A percentile compares a stretch with the other conserved stretches of the same genome.
Conservation (phyloP, 768 basidiomycete species). For the Trametes meyenii region DNA sequence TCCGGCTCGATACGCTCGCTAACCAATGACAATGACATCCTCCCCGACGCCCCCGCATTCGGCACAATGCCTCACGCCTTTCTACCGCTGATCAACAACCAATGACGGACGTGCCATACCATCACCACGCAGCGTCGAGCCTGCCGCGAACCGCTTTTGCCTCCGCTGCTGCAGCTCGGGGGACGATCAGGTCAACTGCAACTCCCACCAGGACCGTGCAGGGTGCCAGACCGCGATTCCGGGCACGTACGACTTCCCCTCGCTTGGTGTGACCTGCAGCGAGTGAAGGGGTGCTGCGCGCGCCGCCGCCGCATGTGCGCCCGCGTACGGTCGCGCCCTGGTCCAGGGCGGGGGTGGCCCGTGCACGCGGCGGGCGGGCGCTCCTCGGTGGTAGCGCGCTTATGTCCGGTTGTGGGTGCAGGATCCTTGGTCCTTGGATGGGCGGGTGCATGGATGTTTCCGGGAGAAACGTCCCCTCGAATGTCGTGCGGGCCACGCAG, state of each 20-base stretch:
- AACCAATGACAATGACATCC: slow-evolving; percentile 4
- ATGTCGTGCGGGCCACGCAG: slow-evolving; percentile 11
- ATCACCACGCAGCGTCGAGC: slow-evolving; percentile 44
- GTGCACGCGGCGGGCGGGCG: slow-evolving; percentile 11
- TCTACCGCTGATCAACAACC: slow-evolving; percentile 4
- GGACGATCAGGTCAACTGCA: slow-evolving; percentile 51
- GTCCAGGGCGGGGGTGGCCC: slow-evolving; percentile 11
- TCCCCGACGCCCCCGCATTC: background rate
- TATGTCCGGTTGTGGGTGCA: slow-evolving; percentile 22
- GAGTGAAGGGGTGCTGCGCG: slow-evolving; percentile 12
- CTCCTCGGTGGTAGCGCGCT: slow-evolving; percentile 19
- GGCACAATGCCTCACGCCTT: background rate
- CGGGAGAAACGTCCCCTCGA: slow-evolving; percentile 11
- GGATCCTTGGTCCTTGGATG: background rate
- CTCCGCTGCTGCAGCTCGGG: slow-evolving; percentile 47
- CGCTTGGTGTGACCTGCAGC: slow-evolving; percentile 37
- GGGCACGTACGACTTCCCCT: slow-evolving; percentile 49
- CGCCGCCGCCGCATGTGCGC: slow-evolving; percentile 13
- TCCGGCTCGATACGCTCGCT: slow-evolving; percentile 8
- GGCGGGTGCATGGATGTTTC: background rate
- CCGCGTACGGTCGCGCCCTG: slow-evolving; percentile 10
- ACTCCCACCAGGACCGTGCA: slow-evolving; percentile 50
- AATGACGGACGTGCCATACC: background rate
- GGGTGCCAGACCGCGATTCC: slow-evolving; percentile 49
- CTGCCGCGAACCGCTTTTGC: slow-evolving; percentile 49